Conservation (phyloP, 2,329 filamentous ascomycete genomes). For the Trichoderma sp. region DNA sequence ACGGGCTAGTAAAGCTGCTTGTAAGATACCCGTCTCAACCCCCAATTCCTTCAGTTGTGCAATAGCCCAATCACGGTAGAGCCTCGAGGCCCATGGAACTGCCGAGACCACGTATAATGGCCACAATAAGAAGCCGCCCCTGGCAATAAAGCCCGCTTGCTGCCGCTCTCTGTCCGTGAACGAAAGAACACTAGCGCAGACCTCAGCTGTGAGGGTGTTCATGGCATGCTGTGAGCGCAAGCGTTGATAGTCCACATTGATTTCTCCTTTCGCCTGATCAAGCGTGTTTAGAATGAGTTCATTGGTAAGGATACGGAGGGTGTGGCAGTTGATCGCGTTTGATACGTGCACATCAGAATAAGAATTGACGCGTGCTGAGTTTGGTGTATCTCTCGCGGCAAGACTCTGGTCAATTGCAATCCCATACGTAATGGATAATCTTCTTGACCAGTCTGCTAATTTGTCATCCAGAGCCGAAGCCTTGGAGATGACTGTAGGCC, state of each 20-base stretch:
- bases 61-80: not conserved
- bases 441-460: not conserved
- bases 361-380: not conserved
- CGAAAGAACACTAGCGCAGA: not conserved
- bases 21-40: not conserved
- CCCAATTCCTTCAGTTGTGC: not conserved
- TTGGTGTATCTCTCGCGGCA: not conserved
- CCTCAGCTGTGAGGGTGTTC: not conserved
- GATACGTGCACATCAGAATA: not conserved
- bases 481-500: not conserved
- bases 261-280: not conserved
- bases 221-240: not conserved
- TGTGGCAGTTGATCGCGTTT: not conserved
- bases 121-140: not conserved
- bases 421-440: not conserved
- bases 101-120: not conserved
- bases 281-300: not conserved
- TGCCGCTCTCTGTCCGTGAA: not conserved
- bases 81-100: not conserved
- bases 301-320: not conserved
- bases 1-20: not conserved
- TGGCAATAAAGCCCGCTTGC: not conserved
- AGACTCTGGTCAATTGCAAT: not conserved
- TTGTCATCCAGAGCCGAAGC: not conserved
- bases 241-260: not conserved